Base-by-base conservation (phyloP, 306 rosid genomes). In the Inga laurina region DNA sequence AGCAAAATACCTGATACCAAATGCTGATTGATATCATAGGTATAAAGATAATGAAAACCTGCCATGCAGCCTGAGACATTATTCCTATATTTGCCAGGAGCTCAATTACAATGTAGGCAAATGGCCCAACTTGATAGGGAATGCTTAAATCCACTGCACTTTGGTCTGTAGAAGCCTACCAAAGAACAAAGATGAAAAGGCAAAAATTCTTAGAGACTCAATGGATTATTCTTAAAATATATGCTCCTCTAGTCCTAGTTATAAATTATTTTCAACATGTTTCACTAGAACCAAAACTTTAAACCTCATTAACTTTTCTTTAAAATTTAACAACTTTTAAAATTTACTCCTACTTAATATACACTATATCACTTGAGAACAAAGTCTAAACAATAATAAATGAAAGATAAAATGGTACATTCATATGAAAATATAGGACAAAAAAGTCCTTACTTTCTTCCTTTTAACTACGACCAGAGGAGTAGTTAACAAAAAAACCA, bases 31-130 rank as follows among this genome's bases (percentile, higher is more conserved):
- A 86, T 74, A 89, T 86, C 72, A 91, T 90, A 9, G 94, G 97
- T 82, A 94, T 77, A 79, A 94, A 92, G 79, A 92, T 79, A 37
- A 91, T 39, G 86, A 92, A 94, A 80, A 94, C 93, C 54, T 90
- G 95, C 98, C 95, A 90, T 21, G 95, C 93, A 82, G 88, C 98
- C 80, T 88, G 93, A 49, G 97, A 92, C 93, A 94, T 94, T 71
- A 92, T 92, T n/a, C 86, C 93, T 86, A 92, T 91, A 85, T 88
- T 88, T 84, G 94, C 98, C 7, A 94, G 11, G 45, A 92, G 92
- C 65, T 90, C 93, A 67, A 94, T 90, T 62, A 85, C 0, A 16
- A 81, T 61, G 88, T 82, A 87, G 77, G 95, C 90, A 69, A 92
- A 82, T n/a, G 89, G 2, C 5, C 57, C 91, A 69, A 90, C 27